Base-by-base conservation (phyloP, 208 protist species). In the Wallacemonas rigidus region DNA sequence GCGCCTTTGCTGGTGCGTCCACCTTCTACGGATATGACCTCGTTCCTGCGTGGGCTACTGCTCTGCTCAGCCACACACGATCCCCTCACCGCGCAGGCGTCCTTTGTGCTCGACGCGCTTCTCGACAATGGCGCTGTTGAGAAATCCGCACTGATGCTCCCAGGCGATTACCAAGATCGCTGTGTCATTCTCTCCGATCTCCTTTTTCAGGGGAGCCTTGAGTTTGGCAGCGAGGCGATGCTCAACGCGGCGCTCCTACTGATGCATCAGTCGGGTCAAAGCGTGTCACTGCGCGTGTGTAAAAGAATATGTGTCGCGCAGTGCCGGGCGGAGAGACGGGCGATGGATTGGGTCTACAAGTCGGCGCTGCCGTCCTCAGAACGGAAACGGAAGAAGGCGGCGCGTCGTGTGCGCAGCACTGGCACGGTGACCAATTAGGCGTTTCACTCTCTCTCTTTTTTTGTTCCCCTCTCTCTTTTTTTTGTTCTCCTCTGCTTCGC, bases 21-120 rank as follows among this genome's bases (percentile, higher is more conserved):
- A 17, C 60, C 60, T 8, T 72, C 63, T 44, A 55, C 57, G 2
- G 26, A 70, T 0, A 39, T 90, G 11, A 64, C 81, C 8, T 67
- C 76, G 12, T 82, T 88, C 58, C 50, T 88, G 1, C 79, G 85
- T 2, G 74, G 82, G 2, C 56, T 83, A 40, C 71, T 72, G n/a
- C 67, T 88, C 8, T 68, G 57, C 58, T 61, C 64, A 7, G 65
- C 72, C 5, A 60, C 69, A 5, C 12, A 47, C 2, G 70, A 88
- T 64, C 72, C 85, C 0, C 60, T 88, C 38, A 56, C 78, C 2
- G 56, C 40, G 15, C 85, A 90, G 57, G 80, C 67, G 0, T 55
- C 71, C 1, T 77, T 82, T 67, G 80, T 88, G 2, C 57, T 90
- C 12, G 73, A 80, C 47, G 76, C 51, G 6, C 56, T 90, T 12